Conservation (phyloP, 495 filamentous ascomycete genomes). For the Pyronema domesticum region DNA sequence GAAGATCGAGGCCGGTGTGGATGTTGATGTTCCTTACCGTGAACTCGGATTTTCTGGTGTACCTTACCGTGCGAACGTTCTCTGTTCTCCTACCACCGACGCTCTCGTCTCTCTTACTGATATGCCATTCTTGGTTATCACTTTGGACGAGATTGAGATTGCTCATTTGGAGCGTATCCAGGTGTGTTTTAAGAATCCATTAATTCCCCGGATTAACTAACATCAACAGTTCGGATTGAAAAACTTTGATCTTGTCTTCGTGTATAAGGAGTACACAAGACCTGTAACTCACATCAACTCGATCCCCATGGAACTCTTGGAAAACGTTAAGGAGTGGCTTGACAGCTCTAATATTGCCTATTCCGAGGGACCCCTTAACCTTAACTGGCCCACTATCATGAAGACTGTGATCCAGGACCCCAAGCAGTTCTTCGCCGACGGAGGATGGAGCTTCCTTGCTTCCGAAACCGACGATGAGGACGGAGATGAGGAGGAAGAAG, state of each 20-base stretch:
- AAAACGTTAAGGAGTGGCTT: constrained; percentile 94
- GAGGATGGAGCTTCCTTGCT: constrained; percentile 85
- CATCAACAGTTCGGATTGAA: constrained; percentile 66
- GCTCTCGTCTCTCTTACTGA: constrained; percentile 96
- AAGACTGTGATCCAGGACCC: constrained; percentile 91
- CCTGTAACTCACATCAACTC: constrained; percentile 88
- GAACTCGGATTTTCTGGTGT: constrained; percentile 96
- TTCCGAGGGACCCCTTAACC: constrained; percentile 86
- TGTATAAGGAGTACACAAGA: constrained; percentile 89
- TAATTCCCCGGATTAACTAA: not conserved
- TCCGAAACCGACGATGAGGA: constrained; percentile 79
- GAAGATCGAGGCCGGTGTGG: constrained; percentile 50
- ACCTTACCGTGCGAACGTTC: constrained; percentile 82
- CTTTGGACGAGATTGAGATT: constrained; percentile 85
- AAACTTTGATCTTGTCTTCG: constrained; percentile 96
- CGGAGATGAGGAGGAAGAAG: constrained; percentile 62
- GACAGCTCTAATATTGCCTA: constrained; percentile 87
- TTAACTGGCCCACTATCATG: constrained; percentile 99
- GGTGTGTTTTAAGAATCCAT: constrained; percentile 25
- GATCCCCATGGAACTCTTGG: constrained; percentile 86
- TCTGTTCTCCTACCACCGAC: constrained; percentile 90
- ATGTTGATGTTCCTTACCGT: constrained; percentile 89
- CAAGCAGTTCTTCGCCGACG: constrained; percentile 84
- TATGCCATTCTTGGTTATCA: constrained; percentile 87
- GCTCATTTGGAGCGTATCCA: constrained; percentile 94